phyloP scores from a whole-genome alignment of 2,329 filamentous ascomycete species.

The Fusarium robinianum region DNA sequence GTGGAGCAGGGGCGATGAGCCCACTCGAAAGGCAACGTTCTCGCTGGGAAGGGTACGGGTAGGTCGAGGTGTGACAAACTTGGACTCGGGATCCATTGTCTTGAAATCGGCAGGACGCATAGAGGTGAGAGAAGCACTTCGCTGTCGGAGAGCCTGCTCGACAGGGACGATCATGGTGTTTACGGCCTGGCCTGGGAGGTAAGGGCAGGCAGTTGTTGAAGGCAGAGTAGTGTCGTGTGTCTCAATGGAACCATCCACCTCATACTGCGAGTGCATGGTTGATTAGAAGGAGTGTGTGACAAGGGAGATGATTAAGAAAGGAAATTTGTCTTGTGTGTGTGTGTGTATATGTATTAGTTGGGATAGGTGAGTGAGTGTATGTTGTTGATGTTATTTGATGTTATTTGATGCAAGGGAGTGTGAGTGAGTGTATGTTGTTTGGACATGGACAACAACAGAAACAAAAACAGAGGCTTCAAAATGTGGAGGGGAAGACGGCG shows the following conservation, averaged over 20 bases:
- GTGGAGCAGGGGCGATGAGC: conserved; percentile 40
- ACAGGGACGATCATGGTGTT: conserved; percentile 83
- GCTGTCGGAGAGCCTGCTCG: conserved; percentile 63
- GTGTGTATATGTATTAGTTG: conserved; percentile 22
- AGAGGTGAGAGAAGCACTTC: conserved; percentile 69
- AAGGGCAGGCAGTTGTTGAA: conserved; percentile 78
- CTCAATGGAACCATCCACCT: conserved; percentile 78
- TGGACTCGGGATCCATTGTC: conserved; percentile 79
- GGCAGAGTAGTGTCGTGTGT: conserved; percentile 73
- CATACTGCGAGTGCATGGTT: conserved; percentile 64
- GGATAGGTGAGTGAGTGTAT: conserved; percentile 21
- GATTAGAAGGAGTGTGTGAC: conserved; percentile 11
- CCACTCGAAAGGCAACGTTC: conserved; percentile 32
- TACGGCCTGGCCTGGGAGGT: conserved; percentile 84
- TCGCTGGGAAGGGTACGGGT: conserved; percentile 46
- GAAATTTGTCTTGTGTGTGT: conserved; percentile 9
- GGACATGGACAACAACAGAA: conserved; percentile 2
- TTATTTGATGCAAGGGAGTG: conserved; percentile 29
- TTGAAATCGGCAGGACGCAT: conserved; percentile 62
- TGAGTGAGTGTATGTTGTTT: conserved; percentile 11
- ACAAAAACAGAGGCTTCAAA: conserved; percentile 8
- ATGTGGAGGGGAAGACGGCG: conserved; percentile 23
- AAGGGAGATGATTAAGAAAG: conserved; percentile 11
- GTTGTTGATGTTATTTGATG: conserved; percentile 16
- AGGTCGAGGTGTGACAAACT: conserved; percentile 71